phyloP scores from a whole-genome alignment of 2,329 filamentous ascomycete species.

The Keithomyces neogunnii region DNA sequence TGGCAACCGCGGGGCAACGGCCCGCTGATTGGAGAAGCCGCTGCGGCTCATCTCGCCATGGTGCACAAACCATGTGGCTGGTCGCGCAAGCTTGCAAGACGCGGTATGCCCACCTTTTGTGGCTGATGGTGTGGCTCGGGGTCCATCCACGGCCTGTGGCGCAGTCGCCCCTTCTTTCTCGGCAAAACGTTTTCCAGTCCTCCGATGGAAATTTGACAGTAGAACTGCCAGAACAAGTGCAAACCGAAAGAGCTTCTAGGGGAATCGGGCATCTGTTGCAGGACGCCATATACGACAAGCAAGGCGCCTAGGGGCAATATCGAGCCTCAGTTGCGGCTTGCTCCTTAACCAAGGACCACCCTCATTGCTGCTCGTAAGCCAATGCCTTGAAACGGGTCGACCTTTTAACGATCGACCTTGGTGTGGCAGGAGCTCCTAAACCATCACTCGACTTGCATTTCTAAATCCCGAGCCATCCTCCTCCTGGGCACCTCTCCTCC shows the following conservation, averaged over 20 bases:
- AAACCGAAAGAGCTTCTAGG: neutral
- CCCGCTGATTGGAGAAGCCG: constrained; percentile 30
- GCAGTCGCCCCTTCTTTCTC: constrained; percentile 7
- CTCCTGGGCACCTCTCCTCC: neutral
- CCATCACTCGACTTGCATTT: neutral
- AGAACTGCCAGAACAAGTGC: neutral
- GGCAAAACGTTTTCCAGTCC: constrained; percentile 17
- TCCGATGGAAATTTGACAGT: constrained; percentile 17
- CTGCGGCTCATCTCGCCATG: constrained; percentile 11
- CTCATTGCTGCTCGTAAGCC: neutral
- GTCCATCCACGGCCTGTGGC: constrained; percentile 10
- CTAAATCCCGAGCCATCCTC: neutral
- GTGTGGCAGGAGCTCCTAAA: neutral
- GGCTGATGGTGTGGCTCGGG: constrained; percentile 6
- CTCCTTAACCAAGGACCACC: neutral
- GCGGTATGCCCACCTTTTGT: constrained; percentile 1
- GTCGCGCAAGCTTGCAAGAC: constrained; percentile 13
- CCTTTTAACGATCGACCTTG: neutral
- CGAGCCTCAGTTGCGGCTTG: neutral
- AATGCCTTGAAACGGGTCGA: neutral
- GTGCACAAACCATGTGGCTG: constrained; percentile 18
- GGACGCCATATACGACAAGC: neutral
- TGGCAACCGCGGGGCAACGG: constrained; percentile 50
- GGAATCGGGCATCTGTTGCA: neutral
- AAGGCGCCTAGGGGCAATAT: neutral